phyloP scores from a whole-genome alignment of 768 basidiomycete species.

The Coprinellus micaceus region DNA sequence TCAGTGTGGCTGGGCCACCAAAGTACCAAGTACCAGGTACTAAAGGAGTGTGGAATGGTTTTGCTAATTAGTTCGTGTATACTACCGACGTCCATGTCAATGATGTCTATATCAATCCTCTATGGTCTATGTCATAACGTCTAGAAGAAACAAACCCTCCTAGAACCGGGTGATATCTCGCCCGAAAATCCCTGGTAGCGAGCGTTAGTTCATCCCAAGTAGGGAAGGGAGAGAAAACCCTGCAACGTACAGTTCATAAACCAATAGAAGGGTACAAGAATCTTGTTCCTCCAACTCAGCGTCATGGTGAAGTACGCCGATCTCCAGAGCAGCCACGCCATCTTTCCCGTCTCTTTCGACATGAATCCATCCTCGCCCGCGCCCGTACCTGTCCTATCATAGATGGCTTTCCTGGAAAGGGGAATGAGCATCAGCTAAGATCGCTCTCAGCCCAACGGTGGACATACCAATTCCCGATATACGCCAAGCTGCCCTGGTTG shows the following conservation, averaged over 20 bases:
- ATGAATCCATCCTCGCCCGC: slow-evolving; percentile 38
- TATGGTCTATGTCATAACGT: neutral
- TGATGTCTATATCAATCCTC: neutral
- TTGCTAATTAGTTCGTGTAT: neutral
- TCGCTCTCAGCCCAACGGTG: neutral
- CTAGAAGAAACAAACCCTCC: slow-evolving; percentile 10
- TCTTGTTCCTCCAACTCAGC: slow-evolving; percentile 70
- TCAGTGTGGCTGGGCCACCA: too few species aligned
- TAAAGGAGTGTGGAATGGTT: too few species aligned
- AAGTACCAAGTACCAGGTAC: too few species aligned
- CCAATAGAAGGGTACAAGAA: slow-evolving; percentile 67
- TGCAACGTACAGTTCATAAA: slow-evolving; percentile 52
- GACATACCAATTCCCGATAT: slow-evolving; percentile 64
- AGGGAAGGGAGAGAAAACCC: too few species aligned
- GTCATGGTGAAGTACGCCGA: slow-evolving; percentile 81
- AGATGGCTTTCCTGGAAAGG: slow-evolving; percentile 64
- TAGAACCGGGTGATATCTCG: slow-evolving; percentile 70
- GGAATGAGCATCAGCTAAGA: slow-evolving; percentile 4
- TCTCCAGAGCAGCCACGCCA: slow-evolving; percentile 79
- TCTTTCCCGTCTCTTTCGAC: slow-evolving; percentile 58
- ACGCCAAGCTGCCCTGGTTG: slow-evolving; percentile 74
- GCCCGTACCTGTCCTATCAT: slow-evolving; percentile 56
- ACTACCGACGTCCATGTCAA: neutral
- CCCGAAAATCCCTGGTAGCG: slow-evolving; percentile 62
- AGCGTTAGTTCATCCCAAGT: neutral